Base-by-base conservation (phyloP, 2,329 filamentous ascomycete genomes). In the Leptosphaerulina australis region DNA sequence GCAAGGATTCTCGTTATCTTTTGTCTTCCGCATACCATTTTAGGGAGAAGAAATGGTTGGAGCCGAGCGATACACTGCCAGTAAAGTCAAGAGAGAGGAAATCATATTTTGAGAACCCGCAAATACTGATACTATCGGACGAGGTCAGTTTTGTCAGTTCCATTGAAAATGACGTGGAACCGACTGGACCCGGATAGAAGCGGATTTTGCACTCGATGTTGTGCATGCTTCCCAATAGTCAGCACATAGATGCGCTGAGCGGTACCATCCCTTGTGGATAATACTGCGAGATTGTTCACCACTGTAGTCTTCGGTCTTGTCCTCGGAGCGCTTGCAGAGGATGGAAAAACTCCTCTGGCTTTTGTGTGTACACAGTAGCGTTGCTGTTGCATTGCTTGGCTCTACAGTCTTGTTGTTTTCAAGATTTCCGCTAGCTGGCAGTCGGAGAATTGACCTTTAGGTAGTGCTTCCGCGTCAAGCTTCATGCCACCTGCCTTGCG, bases 301-400 rank as follows among this genome's bases (percentile, higher is more conserved):
- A 68, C 83, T 50, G 83, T 83, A 0, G 59, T 89, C 0, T 90
- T 90, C 57, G 87, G 87, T 0, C 76, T 88, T 11, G 75, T 88
- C 0, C 90, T 89, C 65, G 81, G 85, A 0, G 81, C 78, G 0
- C 77, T 90, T 34, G 84, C 87, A 0, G 76, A 79, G 25, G 73
- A 81, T 0, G 86, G 84, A 1, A 79, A 80, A 59, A 78, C 82
- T 0, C 79, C 86, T 47, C 72, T 85, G 7, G 88, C 86, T 0
- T 90, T 90, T 62, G 82, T 83, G 38, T 84, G 81, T 64, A n/a
- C n/a, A n/a, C n/a, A n/a, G n/a, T n/a, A 90, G 90, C 60, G 86
- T 84, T 4, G 83, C 57, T 36, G 56, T 86, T 45, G 82, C 82
- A 1, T 71, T 86, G 0, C 45, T 84, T 3, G 79, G 77, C 2